These are phyloP conservation scores for Metarhizium humberi DNA, from an alignment of 2,329 filamentous ascomycete species.

Conservation along the genomic window DNA sequence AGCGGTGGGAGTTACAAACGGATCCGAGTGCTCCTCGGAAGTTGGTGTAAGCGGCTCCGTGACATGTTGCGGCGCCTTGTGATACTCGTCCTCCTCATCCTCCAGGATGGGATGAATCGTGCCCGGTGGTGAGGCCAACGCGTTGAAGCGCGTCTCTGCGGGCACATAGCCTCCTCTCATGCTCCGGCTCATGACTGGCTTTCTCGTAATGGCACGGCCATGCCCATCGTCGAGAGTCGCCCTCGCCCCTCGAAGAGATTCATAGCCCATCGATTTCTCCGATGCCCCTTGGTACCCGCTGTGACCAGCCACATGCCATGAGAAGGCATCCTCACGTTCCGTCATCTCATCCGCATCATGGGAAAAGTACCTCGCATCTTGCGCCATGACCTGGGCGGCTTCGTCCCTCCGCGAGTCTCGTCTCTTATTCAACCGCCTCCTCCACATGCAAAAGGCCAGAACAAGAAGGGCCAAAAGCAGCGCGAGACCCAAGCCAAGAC, in stretches of 20 bases:
- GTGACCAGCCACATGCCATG: neutral
- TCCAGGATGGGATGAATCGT: conserved; percentile 51
- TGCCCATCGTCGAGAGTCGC: conserved; percentile 14
- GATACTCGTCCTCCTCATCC: conserved; percentile 43
- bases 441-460: conserved; percentile 40
- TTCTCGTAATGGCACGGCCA: conserved; percentile 26
- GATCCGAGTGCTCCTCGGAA: conserved; percentile 33
- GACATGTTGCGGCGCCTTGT: conserved; percentile 6
- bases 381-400: conserved; percentile 37
- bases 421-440: conserved; percentile 28
- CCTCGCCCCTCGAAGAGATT: conserved; percentile 31
- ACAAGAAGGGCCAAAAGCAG: conserved; percentile 33
- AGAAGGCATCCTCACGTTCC: conserved; percentile 21
- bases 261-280: conserved; percentile 37
- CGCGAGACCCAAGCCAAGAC: conserved; percentile 47
- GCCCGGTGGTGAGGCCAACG: conserved; percentile 23
- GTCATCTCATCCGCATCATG: conserved; percentile 37
- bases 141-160: conserved; percentile 18
- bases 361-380: conserved; percentile 38
- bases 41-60: conserved; percentile 19
- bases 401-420: conserved; percentile 31
- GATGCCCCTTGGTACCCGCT: conserved; percentile 11
- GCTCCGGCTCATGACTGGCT: conserved; percentile 19
- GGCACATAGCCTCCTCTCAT: conserved; percentile 22
- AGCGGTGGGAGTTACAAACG: conserved; percentile 37